These are phyloP conservation scores for Entamoeba moshkovskii DNA, from an alignment of 208 protist species.

Conservation along the genomic window DNA sequence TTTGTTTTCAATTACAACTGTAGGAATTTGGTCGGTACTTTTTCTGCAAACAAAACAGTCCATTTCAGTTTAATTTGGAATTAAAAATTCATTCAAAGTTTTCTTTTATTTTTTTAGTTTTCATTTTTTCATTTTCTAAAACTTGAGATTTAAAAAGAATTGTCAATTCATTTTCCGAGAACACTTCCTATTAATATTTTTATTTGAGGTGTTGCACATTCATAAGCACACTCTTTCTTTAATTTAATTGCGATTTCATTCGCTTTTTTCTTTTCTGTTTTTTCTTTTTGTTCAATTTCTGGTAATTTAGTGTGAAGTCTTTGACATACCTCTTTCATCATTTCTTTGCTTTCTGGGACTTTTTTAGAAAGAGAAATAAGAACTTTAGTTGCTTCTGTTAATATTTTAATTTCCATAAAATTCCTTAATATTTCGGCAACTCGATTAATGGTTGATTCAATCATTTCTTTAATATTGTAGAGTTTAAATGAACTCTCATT, in stretches of 20 bases:
- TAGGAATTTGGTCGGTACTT: background rate
- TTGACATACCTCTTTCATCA: background rate
- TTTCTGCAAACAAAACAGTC: background rate
- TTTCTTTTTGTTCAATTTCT: background rate
- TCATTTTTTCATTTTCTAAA: no score
- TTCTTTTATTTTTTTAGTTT: no score
- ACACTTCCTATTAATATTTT: background rate
- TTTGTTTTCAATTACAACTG: background rate
- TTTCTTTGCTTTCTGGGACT: background rate
- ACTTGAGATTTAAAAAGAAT: no score
- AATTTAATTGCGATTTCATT: background rate
- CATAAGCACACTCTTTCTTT: background rate
- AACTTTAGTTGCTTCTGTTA: background rate
- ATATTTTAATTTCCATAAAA: background rate
- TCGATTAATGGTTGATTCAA: background rate
- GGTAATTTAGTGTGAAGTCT: background rate
- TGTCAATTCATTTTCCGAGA: background rate
- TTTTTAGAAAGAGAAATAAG: background rate
- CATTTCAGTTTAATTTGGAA: no score
- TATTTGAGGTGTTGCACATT: background rate
- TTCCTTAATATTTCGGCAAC: background rate
- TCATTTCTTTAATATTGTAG: background rate
- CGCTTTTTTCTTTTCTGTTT: background rate
- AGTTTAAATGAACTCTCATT: background rate
- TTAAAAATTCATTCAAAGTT: no score